These are phyloP conservation scores for Pleurotus salmoneostramineus DNA, from an alignment of 768 basidiomycete genomes.

Conservation along the genomic window DNA sequence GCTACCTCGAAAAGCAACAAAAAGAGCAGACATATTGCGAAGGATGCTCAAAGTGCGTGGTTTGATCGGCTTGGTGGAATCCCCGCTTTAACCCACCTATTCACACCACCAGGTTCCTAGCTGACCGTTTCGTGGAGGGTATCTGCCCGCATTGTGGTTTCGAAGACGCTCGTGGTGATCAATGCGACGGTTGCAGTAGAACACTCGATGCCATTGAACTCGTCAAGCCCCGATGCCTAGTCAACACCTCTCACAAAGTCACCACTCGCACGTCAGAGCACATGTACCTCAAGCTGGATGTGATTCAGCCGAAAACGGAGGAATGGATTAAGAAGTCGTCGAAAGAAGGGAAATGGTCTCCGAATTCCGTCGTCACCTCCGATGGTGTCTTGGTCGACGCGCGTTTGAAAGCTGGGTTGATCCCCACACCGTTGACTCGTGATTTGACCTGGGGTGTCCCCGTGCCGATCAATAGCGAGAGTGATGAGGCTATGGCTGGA, in stretches of 20 bases:
- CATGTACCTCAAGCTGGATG: conserved; percentile 88
- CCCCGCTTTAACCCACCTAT: neutral
- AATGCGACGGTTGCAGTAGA: conserved; percentile 91
- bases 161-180: conserved; percentile 97
- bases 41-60: conserved; percentile 69
- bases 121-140: conserved; percentile 98
- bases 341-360: conserved; percentile 86
- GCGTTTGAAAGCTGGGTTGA: conserved; percentile 78
- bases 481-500: conserved; percentile 80
- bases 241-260: conserved; percentile 77
- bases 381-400: conserved; percentile 90
- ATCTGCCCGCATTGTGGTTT: conserved; percentile 91
- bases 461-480: conserved; percentile 75
- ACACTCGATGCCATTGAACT: conserved; percentile 94
- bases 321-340: conserved; percentile 83
- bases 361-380: conserved; percentile 84
- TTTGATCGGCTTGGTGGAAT: conserved; percentile 23
- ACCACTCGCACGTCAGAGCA: conserved; percentile 78
- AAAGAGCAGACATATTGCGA: conserved; percentile 96
- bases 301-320: conserved; percentile 76
- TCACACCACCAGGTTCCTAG: conserved; percentile 64
- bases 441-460: conserved; percentile 97
- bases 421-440: conserved; percentile 88
- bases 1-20: conserved; percentile 73
- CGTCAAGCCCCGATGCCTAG: conserved; percentile 90